phyloP scores from a whole-genome alignment of 192 early-diverging fungal genomes.

The Podila verticillata region DNA sequence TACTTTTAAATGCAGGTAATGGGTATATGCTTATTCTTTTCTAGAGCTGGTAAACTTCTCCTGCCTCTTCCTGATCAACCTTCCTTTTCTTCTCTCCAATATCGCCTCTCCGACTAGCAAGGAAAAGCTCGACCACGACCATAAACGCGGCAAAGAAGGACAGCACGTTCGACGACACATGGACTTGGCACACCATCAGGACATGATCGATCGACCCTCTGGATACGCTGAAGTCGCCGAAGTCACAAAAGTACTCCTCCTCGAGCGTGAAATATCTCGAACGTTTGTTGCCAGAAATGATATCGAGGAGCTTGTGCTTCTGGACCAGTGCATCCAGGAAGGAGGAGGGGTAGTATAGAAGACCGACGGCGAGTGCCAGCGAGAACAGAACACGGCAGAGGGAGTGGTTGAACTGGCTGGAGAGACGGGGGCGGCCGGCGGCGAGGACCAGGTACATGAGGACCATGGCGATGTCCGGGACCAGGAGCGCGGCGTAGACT shows the following conservation, averaged over 20 bases:
- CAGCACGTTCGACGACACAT: background rate
- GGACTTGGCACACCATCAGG: background rate
- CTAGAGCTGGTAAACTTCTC: no score
- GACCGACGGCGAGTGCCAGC: background rate
- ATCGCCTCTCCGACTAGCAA: background rate
- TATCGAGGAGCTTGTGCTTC: background rate
- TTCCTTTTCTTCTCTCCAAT: background rate
- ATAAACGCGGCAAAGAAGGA: background rate
- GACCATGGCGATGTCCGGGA: no score
- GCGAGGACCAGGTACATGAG: no score
- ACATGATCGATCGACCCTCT: no score
- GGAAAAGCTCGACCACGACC: background rate
- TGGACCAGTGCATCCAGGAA: background rate
- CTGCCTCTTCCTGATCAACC: background rate
- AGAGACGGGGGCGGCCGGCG: background rate
- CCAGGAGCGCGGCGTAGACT: no score
- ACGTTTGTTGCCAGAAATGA: no score
- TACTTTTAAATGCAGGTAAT: no score
- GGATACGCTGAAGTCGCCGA: no score
- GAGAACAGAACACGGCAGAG: background rate
- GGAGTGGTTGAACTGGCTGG: background rate
- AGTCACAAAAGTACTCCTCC: no score
- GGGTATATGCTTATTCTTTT: no score
- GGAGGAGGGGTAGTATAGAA: background rate
- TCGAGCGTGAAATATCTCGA: no score